Evolutionary conservation across 2,329 filamentous ascomycete genomes (phyloP).

Genomic region (Fusarium irregulare): DNA sequence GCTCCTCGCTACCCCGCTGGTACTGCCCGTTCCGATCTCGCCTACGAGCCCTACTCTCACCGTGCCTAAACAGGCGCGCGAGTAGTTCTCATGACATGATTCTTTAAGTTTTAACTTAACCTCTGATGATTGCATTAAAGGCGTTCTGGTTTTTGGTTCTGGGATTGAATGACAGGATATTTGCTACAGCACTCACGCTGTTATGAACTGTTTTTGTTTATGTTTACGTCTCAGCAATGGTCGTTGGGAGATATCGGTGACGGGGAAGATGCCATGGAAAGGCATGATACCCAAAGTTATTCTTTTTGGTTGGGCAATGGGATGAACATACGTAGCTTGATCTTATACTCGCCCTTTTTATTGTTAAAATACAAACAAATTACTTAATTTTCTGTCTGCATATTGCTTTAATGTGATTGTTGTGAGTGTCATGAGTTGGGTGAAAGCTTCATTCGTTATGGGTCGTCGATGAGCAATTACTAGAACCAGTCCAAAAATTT

Average conservation of each 20-base stretch:
- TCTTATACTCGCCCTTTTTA: constrained; percentile 12
- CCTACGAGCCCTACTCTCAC: constrained; percentile 74
- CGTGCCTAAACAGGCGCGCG: constrained; percentile 55
- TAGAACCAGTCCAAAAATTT: constrained; percentile 39
- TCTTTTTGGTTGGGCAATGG: constrained; percentile 8
- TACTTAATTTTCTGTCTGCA: background rate
- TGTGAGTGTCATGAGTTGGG: background rate
- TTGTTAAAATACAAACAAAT: constrained; percentile 26
- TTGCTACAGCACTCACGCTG: constrained; percentile 19
- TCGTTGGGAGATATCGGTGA: constrained; percentile 17
- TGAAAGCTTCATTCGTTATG: constrained; percentile 8
- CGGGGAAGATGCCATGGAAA: constrained; percentile 35
- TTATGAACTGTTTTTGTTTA: constrained; percentile 27
- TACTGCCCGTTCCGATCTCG: constrained; percentile 61
- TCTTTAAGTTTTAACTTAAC: constrained; percentile 30
- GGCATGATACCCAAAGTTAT: constrained; percentile 42
- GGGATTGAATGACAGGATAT: constrained; percentile 13
- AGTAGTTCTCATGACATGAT: constrained; percentile 31
- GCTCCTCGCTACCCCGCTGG: constrained; percentile 56
- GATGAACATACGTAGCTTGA: constrained; percentile 27
- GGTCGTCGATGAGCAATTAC: constrained; percentile 17
- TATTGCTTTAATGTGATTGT: background rate
- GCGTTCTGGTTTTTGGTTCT: constrained; percentile 41
- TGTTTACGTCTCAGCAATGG: constrained; percentile 9
- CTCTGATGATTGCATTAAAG: constrained; percentile 45